These are phyloP conservation scores for Tolypocladium ophioglossoides DNA, from an alignment of 2,329 filamentous ascomycete species.

Conservation along the genomic window DNA sequence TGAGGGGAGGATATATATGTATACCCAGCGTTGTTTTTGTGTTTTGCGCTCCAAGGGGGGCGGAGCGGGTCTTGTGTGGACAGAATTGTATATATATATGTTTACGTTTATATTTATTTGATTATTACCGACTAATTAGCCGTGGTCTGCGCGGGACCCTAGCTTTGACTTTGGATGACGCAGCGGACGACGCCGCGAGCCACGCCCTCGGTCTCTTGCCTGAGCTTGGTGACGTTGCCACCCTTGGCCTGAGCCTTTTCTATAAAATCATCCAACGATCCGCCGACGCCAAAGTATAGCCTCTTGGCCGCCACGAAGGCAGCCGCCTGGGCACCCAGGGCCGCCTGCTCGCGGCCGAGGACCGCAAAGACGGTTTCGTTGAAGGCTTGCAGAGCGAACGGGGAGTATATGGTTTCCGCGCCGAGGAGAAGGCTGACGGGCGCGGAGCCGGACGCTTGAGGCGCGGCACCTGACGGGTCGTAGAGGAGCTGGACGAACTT, in stretches of 20 bases:
- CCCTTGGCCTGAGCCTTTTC: conserved; percentile 38
- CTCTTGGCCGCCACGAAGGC: conserved; percentile 67
- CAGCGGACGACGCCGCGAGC: conserved; percentile 50
- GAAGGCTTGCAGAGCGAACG: conserved; percentile 58
- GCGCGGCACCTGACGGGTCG: conserved; percentile 8
- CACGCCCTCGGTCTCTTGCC: conserved; percentile 51
- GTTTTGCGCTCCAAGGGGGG: not conserved
- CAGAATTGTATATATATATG: not conserved
- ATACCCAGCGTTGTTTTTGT: not conserved
- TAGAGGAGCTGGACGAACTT: conserved; percentile 52
- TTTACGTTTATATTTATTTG: too few species aligned
- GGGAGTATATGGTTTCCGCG: conserved; percentile 77
- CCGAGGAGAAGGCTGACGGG: conserved; percentile 48
- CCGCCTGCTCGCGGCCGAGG: conserved; percentile 32
- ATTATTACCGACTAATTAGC: too few species aligned
- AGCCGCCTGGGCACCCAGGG: conserved; percentile 34
- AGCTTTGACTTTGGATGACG: conserved; percentile 15
- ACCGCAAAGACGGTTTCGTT: conserved; percentile 54
- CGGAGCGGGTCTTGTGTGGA: not conserved
- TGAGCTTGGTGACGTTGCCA: conserved; percentile 35
- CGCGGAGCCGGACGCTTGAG: not conserved
- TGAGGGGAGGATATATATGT: not conserved
- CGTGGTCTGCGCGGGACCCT: not conserved
- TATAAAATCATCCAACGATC: conserved; percentile 68
- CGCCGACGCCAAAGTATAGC: conserved; percentile 77